Conservation (phyloP, 2,329 filamentous ascomycete species). For the Nannizzia gypsea region DNA sequence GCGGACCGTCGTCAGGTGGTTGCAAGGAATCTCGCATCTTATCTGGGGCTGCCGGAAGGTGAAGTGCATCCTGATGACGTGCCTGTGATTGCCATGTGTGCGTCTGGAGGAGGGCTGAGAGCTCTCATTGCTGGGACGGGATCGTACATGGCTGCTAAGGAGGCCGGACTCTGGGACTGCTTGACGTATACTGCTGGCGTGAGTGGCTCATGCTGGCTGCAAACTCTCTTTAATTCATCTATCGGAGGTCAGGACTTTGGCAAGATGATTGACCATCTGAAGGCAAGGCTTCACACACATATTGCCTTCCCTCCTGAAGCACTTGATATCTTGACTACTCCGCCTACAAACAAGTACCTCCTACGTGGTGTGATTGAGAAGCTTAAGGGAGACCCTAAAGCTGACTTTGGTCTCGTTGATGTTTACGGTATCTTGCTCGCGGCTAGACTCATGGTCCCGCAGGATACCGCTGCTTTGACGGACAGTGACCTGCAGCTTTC, state of each 20-base stretch:
- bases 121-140: conserved; percentile 85
- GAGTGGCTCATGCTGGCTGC: conserved; percentile 92
- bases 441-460: conserved; percentile 72
- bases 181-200: conserved; percentile 91
- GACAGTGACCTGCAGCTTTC: conserved; percentile 80
- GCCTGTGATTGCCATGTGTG: conserved; percentile 84
- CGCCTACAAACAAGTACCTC: conserved; percentile 86
- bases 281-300: conserved; percentile 70
- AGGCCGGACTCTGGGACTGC: conserved; percentile 86
- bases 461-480: conserved; percentile 66
- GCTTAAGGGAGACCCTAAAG: conserved; percentile 65
- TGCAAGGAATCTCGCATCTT: conserved; percentile 63
- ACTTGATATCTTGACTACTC: conserved; percentile 66
- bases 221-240: conserved; percentile 74
- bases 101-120: conserved; percentile 80
- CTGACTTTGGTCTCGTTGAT: conserved; percentile 83
- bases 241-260: conserved; percentile 57
- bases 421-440: conserved; percentile 80
- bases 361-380: conserved; percentile 85
- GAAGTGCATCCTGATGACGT: conserved; percentile 90
- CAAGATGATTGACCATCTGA: conserved; percentile 70
- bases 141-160: conserved; percentile 69
- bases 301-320: conserved; percentile 86
- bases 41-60: conserved; percentile 63
- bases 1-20: conserved; percentile 56